phyloP scores from a whole-genome alignment of 73 alveolate species.

The Uronychia binucleata region DNA sequence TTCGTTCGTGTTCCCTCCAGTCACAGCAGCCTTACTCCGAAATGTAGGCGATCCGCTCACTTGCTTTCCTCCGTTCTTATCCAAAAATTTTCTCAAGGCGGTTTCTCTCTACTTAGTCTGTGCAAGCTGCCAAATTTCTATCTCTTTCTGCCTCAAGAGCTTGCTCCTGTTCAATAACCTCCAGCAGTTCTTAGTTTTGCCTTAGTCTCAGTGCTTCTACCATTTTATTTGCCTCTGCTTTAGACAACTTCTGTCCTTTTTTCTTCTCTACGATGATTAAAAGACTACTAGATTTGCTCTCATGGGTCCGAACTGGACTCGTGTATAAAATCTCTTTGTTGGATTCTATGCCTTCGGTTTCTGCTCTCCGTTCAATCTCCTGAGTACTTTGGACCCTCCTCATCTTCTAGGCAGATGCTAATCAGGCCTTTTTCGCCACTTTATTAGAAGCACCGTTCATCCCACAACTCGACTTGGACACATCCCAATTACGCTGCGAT shows the following conservation, averaged over 20 bases:
- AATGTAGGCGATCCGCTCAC: slow-evolving; percentile 46
- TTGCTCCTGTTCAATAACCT: slow-evolving; percentile 53
- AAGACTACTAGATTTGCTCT: background rate
- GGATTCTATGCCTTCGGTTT: background rate
- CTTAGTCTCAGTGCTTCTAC: slow-evolving; percentile 32
- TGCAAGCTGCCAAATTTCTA: background rate
- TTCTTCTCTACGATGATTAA: background rate
- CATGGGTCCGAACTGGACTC: too few relatives aligned
- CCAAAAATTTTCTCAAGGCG: slow-evolving; percentile 57
- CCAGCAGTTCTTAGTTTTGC: slow-evolving; percentile 35
- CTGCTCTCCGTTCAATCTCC: background rate
- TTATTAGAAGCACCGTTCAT: too few relatives aligned
- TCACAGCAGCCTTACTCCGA: background rate
- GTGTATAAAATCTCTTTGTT: background rate
- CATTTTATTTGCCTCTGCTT: slow-evolving; percentile 4
- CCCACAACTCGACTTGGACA: background rate
- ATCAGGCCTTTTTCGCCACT: background rate
- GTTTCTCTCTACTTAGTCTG: slow-evolving; percentile 35
- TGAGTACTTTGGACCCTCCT: background rate
- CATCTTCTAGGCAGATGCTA: background rate
- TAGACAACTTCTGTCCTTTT: background rate
- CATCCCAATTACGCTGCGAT: background rate
- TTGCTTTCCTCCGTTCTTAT: slow-evolving; percentile 54
- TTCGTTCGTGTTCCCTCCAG: slow-evolving; percentile 24
- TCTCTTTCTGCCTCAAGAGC: slow-evolving; percentile 51